Evolutionary conservation across 768 basidiomycete species (phyloP), one percentile per base, ranked within the genome.

Genomic region (Psilocybe cubensis): DNA sequence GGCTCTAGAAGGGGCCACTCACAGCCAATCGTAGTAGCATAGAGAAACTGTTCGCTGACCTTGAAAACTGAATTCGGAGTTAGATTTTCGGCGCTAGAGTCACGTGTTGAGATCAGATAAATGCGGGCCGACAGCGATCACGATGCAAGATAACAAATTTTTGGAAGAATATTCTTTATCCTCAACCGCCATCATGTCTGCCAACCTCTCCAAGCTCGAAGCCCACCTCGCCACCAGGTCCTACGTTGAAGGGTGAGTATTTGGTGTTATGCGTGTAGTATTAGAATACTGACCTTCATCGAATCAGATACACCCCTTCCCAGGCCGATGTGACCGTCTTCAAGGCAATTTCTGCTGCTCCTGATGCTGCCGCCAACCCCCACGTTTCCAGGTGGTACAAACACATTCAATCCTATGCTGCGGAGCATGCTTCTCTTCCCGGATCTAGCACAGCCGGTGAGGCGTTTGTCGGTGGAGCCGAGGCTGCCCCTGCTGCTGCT

Each of bases 291-390:
- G n/a, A 45, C 25, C 46, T 27, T 12, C 7, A 46, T 53, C 28
- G 53, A 64, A 51, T n/a, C 46, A 97, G 95, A 54, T 95, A 92
- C 77, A 86, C 87, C 38, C 90, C 96, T 43, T 95, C 94, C 38
- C 95, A 97, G 76, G 92, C 95, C 52, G 94, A 98, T 77, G 94
- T 97, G 44, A 83, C 82, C 60, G 92, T 96, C 70, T 95, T 90
- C 85, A 93, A 91, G 71, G 81, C 90, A 14, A 78, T 98, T 72
- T 65, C 80, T 35, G 79, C 83, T 24, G 82, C 83, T 14, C 92
- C 93, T 50, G 79, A 83, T 60, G 82, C 87, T 43, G 71, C 85
- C 43, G 69, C 79, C 50, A 80, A 82, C 74, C 92, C 93, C 58
- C 82, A 92, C 74, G 84, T 86, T 51, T 82, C 89, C 29, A 83